Conservation (phyloP, 139 green algal species). For the Spirogloea muscicola region DNA sequence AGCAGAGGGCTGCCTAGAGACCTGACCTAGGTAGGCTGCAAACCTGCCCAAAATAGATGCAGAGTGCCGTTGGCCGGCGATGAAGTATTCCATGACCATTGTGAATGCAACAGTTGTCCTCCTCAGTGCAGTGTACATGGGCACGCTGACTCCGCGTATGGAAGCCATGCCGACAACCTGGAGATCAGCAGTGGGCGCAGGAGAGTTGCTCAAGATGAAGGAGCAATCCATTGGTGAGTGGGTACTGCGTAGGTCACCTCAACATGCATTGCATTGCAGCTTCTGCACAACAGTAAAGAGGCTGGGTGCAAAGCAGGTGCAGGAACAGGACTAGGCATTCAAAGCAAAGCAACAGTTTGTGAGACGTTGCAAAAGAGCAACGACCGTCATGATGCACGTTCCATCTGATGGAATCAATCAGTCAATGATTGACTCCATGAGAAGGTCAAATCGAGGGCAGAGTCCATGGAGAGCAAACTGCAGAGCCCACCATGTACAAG, state of each 20-base stretch:
- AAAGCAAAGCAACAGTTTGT: not conserved
- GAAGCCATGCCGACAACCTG: constrained; percentile 41
- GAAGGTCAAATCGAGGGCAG: not conserved
- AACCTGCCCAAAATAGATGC: constrained; percentile 24
- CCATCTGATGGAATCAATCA: constrained; percentile 4
- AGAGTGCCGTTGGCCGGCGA: constrained; percentile 20
- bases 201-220: not conserved
- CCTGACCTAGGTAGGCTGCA: not conserved
- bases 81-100: constrained; percentile 37
- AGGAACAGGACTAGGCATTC: not conserved
- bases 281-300: not conserved
- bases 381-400: too few species aligned
- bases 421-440: too few species aligned
- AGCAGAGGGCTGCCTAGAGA: too few species aligned
- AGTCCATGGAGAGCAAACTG: not conserved
- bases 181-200: not conserved
- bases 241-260: not conserved
- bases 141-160: constrained; percentile 42
- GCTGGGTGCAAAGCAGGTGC: not conserved
- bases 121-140: constrained; percentile 52
- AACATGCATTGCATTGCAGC: not conserved
- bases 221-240: not conserved
- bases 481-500: constrained; percentile 26
- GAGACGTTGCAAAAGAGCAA: not conserved
- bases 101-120: constrained; percentile 51